phyloP scores from a whole-genome alignment of 768 basidiomycete genomes.

The Chalciporus pseudorubinellus region DNA sequence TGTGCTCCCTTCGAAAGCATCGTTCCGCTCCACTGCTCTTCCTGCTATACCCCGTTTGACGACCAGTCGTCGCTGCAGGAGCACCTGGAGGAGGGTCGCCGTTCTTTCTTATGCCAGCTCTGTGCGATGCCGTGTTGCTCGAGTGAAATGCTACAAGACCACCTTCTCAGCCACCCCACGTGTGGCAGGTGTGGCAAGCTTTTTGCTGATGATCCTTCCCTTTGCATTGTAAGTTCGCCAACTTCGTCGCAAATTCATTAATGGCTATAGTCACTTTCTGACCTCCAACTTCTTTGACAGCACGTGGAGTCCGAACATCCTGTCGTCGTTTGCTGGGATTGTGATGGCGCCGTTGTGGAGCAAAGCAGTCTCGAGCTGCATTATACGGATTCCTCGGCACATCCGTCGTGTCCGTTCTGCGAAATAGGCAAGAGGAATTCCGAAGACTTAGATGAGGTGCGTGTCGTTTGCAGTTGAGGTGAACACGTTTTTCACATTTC shows the following conservation, averaged over 20 bases:
- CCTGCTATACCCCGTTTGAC: constrained; percentile 25
- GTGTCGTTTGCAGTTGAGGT: constrained; percentile 1
- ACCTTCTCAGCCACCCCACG: constrained; percentile 22
- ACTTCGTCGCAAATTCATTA: background rate
- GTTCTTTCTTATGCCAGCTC: constrained; percentile 17
- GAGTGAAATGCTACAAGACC: constrained; percentile 25
- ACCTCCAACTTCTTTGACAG: constrained; percentile 8
- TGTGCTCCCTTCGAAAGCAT: constrained; percentile 11
- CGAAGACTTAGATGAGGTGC: constrained; percentile 21
- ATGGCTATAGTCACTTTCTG: background rate
- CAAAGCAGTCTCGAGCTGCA: constrained; percentile 18
- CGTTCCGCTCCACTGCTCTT: constrained; percentile 17
- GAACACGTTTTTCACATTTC: constrained; percentile 7
- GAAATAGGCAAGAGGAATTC: constrained; percentile 13
- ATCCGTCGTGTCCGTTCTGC: constrained; percentile 22
- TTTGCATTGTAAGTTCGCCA: constrained; percentile 16
- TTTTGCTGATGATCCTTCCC: constrained; percentile 19
- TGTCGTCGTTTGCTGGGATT: constrained; percentile 31
- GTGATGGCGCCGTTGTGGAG: constrained; percentile 25
- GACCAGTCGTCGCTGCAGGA: constrained; percentile 14
- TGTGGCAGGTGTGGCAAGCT: constrained; percentile 21
- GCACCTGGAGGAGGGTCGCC: constrained; percentile 13
- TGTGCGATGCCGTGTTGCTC: constrained; percentile 24
- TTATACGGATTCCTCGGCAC: constrained; percentile 21
- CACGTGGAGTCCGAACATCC: constrained; percentile 24